Base-by-base conservation (phyloP, 495 filamentous ascomycete genomes). In the Penicillium pancosmium region DNA sequence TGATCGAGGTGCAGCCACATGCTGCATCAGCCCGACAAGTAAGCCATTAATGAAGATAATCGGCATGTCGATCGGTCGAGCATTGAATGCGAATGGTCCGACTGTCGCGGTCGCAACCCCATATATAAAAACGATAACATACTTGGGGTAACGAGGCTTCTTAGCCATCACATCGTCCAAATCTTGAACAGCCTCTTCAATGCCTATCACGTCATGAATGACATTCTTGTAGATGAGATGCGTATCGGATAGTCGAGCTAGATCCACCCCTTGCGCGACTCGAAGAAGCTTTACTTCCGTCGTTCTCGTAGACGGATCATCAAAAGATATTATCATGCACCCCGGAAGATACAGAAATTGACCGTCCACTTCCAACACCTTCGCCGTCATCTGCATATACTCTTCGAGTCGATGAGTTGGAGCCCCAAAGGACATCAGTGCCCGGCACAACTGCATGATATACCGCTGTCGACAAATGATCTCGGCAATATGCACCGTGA, bases 291-390 rank as follows among this genome's bases (percentile, higher is more conserved):
- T 93, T 52, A 96, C 88, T 66, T 96, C 92, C 9, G 91, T 90
- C 1, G 92, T 96, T 61, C 95, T 89, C 1, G 91, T 94, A 15
- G 85, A 83, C 8, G 85, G 82, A 75, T 97, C 92, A 67, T 95
- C 92, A 62, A 96, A 96, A 2, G 90, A 91, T 67, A 95, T 88
- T 62, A 97, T 88, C 92, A 96, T 96, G 68, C 89, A 93, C 12
- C 90, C 91, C 2, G 93, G 93, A 4, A 95, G 82, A 73, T 96
- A 96, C 18, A 96, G 74, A 66, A 91, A 96, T 62, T 96, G 92
- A 47, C 86, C 90, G 55, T 96, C 90, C 38, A 96, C 88, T 67
- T 92, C 88, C 25, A 97, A 83, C 4, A 93, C 90, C 15, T 90
- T 84, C 6, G 92, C 85, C 6, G 89, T 89, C 91, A 92, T 94